Evolutionary conservation across 2,329 filamentous ascomycete genomes (phyloP), one percentile per base, ranked within the genome.

Genomic region (Tolypocladium pustulatum): DNA sequence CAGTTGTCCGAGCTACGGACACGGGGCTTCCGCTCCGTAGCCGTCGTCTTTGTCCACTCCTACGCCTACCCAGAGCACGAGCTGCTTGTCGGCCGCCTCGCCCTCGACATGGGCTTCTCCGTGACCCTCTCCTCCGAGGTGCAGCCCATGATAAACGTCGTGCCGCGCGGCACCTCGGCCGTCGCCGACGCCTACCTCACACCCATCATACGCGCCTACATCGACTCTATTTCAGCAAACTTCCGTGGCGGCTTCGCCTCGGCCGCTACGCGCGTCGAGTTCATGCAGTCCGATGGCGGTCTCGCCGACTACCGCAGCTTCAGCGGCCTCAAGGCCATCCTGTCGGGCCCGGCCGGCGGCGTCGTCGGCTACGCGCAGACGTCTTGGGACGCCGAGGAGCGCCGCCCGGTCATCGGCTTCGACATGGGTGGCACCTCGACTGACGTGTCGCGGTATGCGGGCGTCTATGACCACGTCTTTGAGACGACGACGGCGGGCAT

Each of bases 401-500:
- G 81, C 63, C 86, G 76, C 0, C 87, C 88, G 0, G 82, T 91
- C 2, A 90, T 91, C 63, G 88, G 88, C 0, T 91, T 91, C 65
- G 88, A 91, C 63, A 91, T 74, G 72, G 74, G 74, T 10, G 88
- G 88, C n/a, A 91, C 88, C 0, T 86, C 82, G 34, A 91, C 88
- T 1, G 88, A 91, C 67, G 86, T 90, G 10, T 88, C 84, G 32
- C 77, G 88, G 41, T 91, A 88, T 63, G 85, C 68, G 3, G 75
- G 75, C 1, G 67, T 68, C 2, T 73, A 73, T 37, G 75, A 75
- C 34, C 73, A 77, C 54, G 68, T 75, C 0, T 90, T 91, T 61
- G 88, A 91, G 66, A 90, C 87, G 0, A 90, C 87, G 0, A 91
- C 87, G 0, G 89, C 89, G 0, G 89, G 89, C 15, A 84, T 92